Evolutionary conservation across 2,329 filamentous ascomycete genomes (phyloP).

Genomic region (Anisogramma anomala): DNA sequence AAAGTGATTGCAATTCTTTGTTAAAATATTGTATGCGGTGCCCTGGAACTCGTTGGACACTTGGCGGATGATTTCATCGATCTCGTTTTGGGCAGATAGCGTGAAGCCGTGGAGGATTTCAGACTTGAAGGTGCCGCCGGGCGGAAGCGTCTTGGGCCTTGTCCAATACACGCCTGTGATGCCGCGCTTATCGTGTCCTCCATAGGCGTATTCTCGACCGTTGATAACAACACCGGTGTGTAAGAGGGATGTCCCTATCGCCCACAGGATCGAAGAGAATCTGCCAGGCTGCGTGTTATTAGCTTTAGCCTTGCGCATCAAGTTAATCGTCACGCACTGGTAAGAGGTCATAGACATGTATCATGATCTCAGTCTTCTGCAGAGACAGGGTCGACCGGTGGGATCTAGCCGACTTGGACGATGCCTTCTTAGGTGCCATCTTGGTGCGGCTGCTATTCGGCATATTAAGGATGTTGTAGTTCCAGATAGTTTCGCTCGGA

Average conservation of each 20-base stretch:
- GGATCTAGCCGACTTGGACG: constrained; percentile 27
- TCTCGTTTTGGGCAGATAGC: constrained; percentile 54
- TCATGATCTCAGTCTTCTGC: constrained; percentile 61
- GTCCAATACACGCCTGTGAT: constrained; percentile 79
- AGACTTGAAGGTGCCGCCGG: constrained; percentile 64
- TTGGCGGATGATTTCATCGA: constrained; percentile 55
- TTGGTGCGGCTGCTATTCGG: constrained; percentile 5
- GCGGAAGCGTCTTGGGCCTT: constrained; percentile 57
- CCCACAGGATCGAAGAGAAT: constrained; percentile 67
- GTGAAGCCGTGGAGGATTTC: constrained; percentile 73
- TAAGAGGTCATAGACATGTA: constrained; percentile 68
- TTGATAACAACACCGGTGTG: constrained; percentile 77
- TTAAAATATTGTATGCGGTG: constrained; percentile 68
- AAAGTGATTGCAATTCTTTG: constrained; percentile 83
- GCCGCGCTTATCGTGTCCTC: constrained; percentile 60
- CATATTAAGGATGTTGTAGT: background rate
- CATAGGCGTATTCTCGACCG: constrained; percentile 72
- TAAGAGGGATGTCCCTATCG: constrained; percentile 62
- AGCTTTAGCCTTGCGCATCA: background rate
- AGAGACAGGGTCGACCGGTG: constrained; percentile 58
- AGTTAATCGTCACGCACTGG: constrained; percentile 37
- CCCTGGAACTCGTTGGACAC: constrained; percentile 65
- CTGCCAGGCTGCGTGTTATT: constrained; percentile 48
- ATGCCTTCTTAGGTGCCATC: constrained; percentile 34
- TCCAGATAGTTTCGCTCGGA: background rate